Base-by-base conservation (phyloP, 2,329 filamentous ascomycete species). In the Aspergillus sp. region DNA sequence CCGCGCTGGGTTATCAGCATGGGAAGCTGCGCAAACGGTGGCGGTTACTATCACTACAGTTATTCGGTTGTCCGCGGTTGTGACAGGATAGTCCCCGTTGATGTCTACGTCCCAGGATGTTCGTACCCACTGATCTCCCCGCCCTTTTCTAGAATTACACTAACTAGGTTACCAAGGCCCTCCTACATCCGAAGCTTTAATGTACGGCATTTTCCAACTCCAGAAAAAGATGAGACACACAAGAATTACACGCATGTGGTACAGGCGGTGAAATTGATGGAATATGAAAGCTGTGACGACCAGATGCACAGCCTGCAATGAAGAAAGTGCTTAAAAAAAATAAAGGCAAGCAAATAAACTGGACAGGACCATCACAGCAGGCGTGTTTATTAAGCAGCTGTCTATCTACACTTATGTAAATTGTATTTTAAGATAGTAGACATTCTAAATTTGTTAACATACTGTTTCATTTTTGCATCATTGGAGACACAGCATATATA, bases 41-140 rank as follows among this genome's bases (percentile, higher is more conserved):
- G 86, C 58, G 86, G 87, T 48, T 91, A 91, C 74, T 91, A 91
- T 66, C 87, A 91, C 72, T 91, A 91, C 74, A 86, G 82, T 68
- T 91, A 91, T 71, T 82, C 78, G 46, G 86, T 89, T 45, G 82
- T 84, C 45, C 79, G 86, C 50, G 85, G 86, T 36, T 88, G 85
- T 62, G 86, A 90, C 68, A 74, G 86, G 51, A 85, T 90, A 61
- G 83, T 89, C 29, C 86, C 86, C n/a, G 86, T 90, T 51, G 86
- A 90, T 66, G 80, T 90, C 43, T 90, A 89, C 63, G 86, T 90
- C n/a, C 86, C 86, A 42, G 86, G 86, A 19, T 90, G 86, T 73
- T 78, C 78, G 58, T 82, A 74, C 19, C 78, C 40, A 29, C 33
- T 45, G 38, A 29, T n/a, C 29, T 45, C 32, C 42, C 26, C 5